These are phyloP conservation scores for Erysiphe pulchra DNA, from an alignment of 2,329 filamentous ascomycete species.

Conservation along the genomic window DNA sequence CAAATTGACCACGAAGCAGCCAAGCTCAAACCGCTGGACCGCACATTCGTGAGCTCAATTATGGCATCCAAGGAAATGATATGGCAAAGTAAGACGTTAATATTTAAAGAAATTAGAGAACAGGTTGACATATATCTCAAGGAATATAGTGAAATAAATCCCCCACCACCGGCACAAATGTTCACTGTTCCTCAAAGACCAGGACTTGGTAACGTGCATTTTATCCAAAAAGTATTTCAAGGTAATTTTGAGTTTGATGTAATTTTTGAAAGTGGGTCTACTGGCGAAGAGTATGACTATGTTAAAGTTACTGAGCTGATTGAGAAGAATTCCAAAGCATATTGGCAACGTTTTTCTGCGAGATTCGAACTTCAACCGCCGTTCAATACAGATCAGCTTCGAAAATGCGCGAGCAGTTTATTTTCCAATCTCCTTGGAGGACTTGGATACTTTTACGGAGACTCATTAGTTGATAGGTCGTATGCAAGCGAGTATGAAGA, in stretches of 20 bases:
- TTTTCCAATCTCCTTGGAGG: constrained; percentile 87
- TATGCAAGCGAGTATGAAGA: constrained; percentile 87
- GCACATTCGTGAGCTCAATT: constrained; percentile 51
- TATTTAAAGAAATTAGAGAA: constrained; percentile 38
- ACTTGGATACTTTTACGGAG: constrained; percentile 83
- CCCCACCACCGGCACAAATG: constrained; percentile 61
- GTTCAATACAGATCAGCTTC: constrained; percentile 47
- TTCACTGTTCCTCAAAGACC: constrained; percentile 54
- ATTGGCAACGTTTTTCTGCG: constrained; percentile 47
- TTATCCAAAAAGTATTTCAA: constrained; percentile 78
- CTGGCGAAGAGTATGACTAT: constrained; percentile 24
- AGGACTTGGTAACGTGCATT: constrained; percentile 51
- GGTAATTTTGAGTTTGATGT: constrained; percentile 85
- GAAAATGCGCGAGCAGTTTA: constrained; percentile 62
- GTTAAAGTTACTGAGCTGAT: constrained; percentile 48
- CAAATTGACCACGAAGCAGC: constrained; percentile 39
- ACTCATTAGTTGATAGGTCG: constrained; percentile 70
- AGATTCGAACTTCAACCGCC: constrained; percentile 51
- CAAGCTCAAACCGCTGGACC: constrained; percentile 43
- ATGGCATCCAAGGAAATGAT: constrained; percentile 37
- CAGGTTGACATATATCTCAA: constrained; percentile 31
- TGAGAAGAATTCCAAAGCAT: constrained; percentile 35
- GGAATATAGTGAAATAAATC: constrained; percentile 34
- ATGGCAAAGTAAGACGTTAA: constrained; percentile 60
- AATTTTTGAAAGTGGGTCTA: constrained; percentile 60